Evolutionary conservation across 345 rosid genomes (phyloP), one percentile per base, ranked within the genome.

Genomic region (Populus tremula): DNA sequence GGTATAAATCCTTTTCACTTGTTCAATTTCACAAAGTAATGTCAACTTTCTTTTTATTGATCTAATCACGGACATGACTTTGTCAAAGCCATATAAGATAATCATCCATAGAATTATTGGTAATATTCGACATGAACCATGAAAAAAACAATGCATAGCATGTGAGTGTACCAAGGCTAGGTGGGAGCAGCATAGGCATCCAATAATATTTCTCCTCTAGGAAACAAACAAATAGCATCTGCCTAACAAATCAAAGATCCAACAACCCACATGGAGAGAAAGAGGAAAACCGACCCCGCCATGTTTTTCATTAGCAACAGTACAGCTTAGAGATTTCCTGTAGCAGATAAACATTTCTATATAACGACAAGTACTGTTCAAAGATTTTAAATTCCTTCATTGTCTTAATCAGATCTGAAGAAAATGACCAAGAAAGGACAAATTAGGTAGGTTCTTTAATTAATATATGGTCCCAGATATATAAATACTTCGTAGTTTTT

Each of bases 201-300:
- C 25, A 7, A 21, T 20, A n/a, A 21, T 54, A 20, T 54, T 54
- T 54, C n/a, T 54, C 61, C 61, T 21, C 0, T 53, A 7, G 23
- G 72, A 80, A 75, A 64, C 53, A 78, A 80, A 64, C 72, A 12
- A 23, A 50, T 20, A 31, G 67, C 38, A 35, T n/a, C 11, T 29
- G 36, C 67, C 29, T 63, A 27, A 23, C 11, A 38, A 76, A 39
- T 77, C 70, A 33, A 72, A 14, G 69, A 77, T 9, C 31, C 77
- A 36, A 65, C 69, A 1, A 23, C 68, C 66, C 13, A n/a, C 21
- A 27, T 56, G 33, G 5, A 49, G 27, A 9, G 14, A 23, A 41
- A 56, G 77, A 16, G 68, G 81, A 67, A 73, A 72, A 54, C 41
- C 77, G 73, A 39, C 61, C 77, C 36, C 66, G 23, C 67, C 38